Conservation (phyloP, 1,284 basidiomycete species). For the Porogramme epimiltina region DNA sequence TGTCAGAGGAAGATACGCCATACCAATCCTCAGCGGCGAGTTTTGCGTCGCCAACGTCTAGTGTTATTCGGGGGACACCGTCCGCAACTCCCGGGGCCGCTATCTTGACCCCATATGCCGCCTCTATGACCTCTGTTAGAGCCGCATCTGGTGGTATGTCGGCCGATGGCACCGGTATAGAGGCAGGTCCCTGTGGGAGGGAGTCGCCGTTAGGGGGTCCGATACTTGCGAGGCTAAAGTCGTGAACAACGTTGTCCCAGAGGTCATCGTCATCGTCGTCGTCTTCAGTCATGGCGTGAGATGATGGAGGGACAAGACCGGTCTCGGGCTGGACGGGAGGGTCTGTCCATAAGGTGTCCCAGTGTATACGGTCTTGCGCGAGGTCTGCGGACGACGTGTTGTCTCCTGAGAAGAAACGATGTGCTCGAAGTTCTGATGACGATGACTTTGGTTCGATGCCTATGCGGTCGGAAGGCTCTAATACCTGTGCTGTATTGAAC, state of each 20-base stretch:
- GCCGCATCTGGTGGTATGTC: too few species aligned
- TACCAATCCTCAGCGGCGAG: too few species aligned
- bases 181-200: too few species aligned
- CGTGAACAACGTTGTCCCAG: conserved; percentile 20
- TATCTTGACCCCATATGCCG: too few species aligned
- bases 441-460: conserved; percentile 21
- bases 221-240: conserved; percentile 17
- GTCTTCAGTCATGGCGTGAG: neutral
- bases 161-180: too few species aligned
- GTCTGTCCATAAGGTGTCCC: conserved; percentile 23
- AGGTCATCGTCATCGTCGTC: conserved; percentile 10
- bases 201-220: conserved; percentile 10
- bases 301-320: conserved; percentile 13
- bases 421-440: conserved; percentile 14
- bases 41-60: too few species aligned
- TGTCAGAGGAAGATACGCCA: too few species aligned
- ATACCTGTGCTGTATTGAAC: conserved; percentile 6
- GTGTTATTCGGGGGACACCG: too few species aligned
- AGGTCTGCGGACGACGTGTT: neutral
- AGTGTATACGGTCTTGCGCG: conserved; percentile 1
- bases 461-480: conserved; percentile 18
- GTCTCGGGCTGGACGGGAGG: conserved; percentile 13
- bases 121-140: too few species aligned
- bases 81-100: too few species aligned
- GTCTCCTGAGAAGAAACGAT: conserved; percentile 12